Percentiles rank a stretch among this genome's conserved stretches.
phyloP scores from a whole-genome alignment of 2,329 filamentous ascomycete species.

The Colletotrichum spinosum region DNA sequence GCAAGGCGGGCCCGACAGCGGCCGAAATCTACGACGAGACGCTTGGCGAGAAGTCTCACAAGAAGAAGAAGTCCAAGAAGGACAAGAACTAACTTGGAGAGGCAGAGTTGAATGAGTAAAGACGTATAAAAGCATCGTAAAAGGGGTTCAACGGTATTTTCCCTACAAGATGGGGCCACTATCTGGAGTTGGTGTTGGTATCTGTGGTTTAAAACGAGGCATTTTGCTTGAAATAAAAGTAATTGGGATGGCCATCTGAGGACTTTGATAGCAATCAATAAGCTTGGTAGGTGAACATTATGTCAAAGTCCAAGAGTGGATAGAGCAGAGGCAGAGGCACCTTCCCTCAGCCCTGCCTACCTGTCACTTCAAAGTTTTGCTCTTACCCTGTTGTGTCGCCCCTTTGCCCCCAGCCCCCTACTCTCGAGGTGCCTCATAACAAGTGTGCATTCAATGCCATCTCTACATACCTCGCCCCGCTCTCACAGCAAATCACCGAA shows the following conservation, averaged over 20 bases:
- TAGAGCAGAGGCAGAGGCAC: not conserved
- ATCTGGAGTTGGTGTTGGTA: conserved; percentile 31
- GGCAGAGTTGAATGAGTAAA: not conserved
- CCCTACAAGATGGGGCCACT: conserved; percentile 19
- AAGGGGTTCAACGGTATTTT: conserved; percentile 24
- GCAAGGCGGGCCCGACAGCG: conserved; percentile 74
- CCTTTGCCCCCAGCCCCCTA: no score
- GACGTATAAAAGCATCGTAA: conserved; percentile 34
- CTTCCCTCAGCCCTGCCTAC: no score
- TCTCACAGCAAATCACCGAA: not conserved
- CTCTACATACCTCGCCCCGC: no score
- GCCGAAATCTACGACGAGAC: conserved; percentile 72
- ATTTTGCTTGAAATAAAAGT: conserved; percentile 2
- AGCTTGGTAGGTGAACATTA: not conserved
- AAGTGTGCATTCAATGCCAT: no score
- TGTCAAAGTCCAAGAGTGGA: not conserved
- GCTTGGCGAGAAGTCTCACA: conserved; percentile 65
- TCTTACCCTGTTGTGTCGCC: no score
- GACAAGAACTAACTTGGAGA: conserved; percentile 14
- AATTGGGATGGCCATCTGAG: conserved; percentile 5
- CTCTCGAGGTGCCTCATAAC: no score
- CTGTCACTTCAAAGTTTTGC: no score
- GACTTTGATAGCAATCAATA: not conserved
- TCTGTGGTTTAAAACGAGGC: conserved; percentile 17
- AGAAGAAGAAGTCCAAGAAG: conserved; percentile 62